Conservation (phyloP, 2,329 filamentous ascomycete species). For the Fusarium sp. region DNA sequence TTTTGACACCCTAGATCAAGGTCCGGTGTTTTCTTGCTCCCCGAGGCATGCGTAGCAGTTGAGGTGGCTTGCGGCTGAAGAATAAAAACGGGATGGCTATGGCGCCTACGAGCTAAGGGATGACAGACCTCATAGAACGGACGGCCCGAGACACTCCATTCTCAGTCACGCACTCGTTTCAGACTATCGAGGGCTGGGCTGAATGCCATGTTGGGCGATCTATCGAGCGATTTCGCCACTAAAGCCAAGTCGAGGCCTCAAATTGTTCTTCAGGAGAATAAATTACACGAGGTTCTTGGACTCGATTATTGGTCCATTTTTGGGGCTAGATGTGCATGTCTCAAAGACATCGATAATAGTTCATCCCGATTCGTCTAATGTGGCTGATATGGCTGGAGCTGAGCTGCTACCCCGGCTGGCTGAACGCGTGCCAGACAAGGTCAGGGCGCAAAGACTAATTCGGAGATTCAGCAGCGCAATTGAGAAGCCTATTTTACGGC, state of each 20-base stretch:
- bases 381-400: not conserved
- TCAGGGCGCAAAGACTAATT: not conserved
- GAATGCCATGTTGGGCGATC: fast-evolving
- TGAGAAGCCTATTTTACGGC: too few species aligned
- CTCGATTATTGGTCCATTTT: fast-evolving
- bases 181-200: too few species aligned
- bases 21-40: too few species aligned
- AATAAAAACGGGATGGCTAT: fast-evolving
- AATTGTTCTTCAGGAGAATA: fast-evolving
- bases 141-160: not conserved
- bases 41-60: too few species aligned
- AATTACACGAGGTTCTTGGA: fast-evolving
- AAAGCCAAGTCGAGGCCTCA: not conserved
- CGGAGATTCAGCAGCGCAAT: not conserved
- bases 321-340: not conserved
- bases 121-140: fast-evolving
- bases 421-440: not conserved
- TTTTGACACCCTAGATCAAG: too few species aligned
- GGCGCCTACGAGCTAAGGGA: not conserved
- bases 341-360: not conserved
- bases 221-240: not conserved
- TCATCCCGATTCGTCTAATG: not conserved
- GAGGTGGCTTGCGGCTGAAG: not conserved
- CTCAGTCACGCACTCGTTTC: fast-evolving
- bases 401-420: not conserved